Evolutionary conservation across 768 basidiomycete genomes (phyloP).

Genomic region (Boletus bicolor): DNA sequence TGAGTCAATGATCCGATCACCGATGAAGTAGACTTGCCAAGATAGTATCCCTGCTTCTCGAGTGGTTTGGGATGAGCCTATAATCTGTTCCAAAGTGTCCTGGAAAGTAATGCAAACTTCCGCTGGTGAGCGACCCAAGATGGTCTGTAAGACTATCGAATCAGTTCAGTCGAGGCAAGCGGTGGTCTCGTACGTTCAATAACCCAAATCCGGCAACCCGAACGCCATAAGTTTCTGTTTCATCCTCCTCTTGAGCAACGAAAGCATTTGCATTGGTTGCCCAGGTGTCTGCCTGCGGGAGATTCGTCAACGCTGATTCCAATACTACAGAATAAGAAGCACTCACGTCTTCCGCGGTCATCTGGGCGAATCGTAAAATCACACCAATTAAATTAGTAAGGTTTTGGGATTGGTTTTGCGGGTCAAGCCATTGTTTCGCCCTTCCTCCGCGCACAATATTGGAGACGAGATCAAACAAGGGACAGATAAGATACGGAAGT

Average conservation of each 20-base stretch:
- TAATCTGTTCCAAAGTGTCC: conserved; percentile 48
- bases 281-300: conserved; percentile 84
- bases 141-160: conserved; percentile 37
- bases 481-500: conserved; percentile 71
- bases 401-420: conserved; percentile 33
- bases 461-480: conserved; percentile 78
- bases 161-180: neutral
- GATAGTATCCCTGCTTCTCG: conserved; percentile 53
- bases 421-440: conserved; percentile 61
- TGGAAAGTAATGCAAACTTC: conserved; percentile 55
- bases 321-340: neutral
- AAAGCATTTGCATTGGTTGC: conserved; percentile 86
- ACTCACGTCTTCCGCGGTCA: conserved; percentile 86
- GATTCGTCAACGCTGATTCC: neutral
- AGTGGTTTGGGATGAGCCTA: conserved; percentile 52
- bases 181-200: conserved; percentile 50
- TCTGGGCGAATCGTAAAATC: conserved; percentile 73
- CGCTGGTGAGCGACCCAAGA: conserved; percentile 54
- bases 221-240: conserved; percentile 76
- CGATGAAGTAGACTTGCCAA: conserved; percentile 48
- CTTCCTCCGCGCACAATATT: conserved; percentile 62
- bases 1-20: neutral
- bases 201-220: conserved; percentile 85
- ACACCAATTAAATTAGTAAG: conserved; percentile 48
- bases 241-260: conserved; percentile 93